These are phyloP conservation scores for Cutaneotrichosporon arboriforme DNA, from an alignment of 1,284 basidiomycete species.

Conservation along the genomic window DNA sequence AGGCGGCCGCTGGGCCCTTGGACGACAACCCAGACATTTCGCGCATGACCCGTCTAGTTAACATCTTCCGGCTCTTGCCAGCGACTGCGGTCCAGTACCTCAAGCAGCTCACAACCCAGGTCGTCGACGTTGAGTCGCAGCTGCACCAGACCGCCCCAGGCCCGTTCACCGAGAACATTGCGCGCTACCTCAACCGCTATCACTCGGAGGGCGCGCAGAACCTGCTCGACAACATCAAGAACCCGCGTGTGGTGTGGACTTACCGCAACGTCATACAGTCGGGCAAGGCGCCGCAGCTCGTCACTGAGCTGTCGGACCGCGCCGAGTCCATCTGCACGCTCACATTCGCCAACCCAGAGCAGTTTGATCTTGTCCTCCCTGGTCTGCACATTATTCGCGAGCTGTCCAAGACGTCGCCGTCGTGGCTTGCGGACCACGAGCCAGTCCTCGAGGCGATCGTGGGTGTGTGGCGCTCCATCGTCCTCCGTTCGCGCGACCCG, in stretches of 20 bases:
- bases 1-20: conserved; percentile 69
- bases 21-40: conserved; percentile 86
- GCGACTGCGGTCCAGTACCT: conserved; percentile 90
- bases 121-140: conserved; percentile 89
- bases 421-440: conserved; percentile 53
- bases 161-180: conserved; percentile 90
- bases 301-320: conserved; percentile 65
- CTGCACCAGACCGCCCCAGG: conserved; percentile 85
- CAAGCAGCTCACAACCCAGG: conserved; percentile 72
- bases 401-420: conserved; percentile 61
- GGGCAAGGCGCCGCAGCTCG: conserved; percentile 66
- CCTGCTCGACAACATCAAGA: conserved; percentile 72
- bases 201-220: conserved; percentile 77
- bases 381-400: conserved; percentile 73
- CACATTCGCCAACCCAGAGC: conserved; percentile 56
- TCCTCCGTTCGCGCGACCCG: conserved; percentile 35
- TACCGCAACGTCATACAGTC: conserved; percentile 74
- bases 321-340: conserved; percentile 59
- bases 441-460: conserved; percentile 65
- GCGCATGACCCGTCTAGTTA: conserved; percentile 87
- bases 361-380: conserved; percentile 57
- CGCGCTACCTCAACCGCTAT: conserved; percentile 86
- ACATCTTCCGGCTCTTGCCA: conserved; percentile 94
- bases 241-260: conserved; percentile 69
- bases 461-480: conserved; percentile 61